Evolutionary conservation across 441 rosid species (phyloP).

Genomic region (Pelargonium cotyledonis): DNA sequence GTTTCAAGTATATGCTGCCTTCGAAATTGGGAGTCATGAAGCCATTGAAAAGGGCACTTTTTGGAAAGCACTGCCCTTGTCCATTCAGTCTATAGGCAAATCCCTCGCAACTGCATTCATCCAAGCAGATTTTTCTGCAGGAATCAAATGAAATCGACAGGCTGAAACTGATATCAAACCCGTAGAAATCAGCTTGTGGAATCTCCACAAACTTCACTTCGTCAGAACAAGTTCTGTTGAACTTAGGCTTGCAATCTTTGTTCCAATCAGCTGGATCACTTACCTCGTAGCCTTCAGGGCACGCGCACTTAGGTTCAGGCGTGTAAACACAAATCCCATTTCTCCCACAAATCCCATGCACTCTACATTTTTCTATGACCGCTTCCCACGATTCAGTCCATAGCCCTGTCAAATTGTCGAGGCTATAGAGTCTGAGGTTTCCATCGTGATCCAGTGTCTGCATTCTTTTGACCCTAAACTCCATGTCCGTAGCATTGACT

Average conservation of each 20-base stretch:
- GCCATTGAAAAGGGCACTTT: constrained; percentile 34
- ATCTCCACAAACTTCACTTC: constrained; percentile 26
- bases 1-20: constrained; percentile 27
- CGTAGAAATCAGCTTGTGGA: constrained; percentile 32
- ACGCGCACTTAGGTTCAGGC: constrained; percentile 40
- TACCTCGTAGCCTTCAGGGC: constrained; percentile 38
- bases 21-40: constrained; percentile 26
- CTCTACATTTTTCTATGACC: constrained; percentile 19
- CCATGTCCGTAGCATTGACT: constrained; percentile 31
- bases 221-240: constrained; percentile 20
- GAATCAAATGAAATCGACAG: constrained; percentile 11
- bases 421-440: constrained; percentile 42
- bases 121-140: constrained; percentile 31
- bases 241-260: constrained; percentile 37
- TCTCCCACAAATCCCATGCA: constrained; percentile 46
- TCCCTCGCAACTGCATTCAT: constrained; percentile 34
- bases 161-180: constrained; percentile 28
- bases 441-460: constrained; percentile 39
- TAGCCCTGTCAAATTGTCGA: constrained; percentile 16
- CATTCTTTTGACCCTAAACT: constrained; percentile 31
- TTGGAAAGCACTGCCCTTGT: constrained; percentile 22
- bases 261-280: constrained; percentile 28
- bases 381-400: constrained; percentile 35
- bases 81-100: constrained; percentile 32
- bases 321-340: constrained; percentile 37